phyloP scores from a whole-genome alignment of 257 asterid genomes.

The Pogostemon cablin region DNA sequence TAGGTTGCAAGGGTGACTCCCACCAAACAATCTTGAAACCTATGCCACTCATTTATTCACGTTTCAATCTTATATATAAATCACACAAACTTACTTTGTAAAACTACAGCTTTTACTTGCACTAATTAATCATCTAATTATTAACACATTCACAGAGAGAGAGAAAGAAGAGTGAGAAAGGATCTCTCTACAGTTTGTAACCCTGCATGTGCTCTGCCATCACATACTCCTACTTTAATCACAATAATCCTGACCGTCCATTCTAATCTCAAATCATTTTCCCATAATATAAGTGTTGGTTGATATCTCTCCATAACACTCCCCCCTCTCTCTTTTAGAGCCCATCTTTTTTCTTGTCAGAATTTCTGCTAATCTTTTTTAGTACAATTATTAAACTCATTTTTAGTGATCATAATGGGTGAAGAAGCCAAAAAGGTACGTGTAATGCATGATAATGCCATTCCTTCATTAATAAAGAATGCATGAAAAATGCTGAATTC shows the following conservation, averaged over 20 bases:
- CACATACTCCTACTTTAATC: slow-evolving; percentile 51
- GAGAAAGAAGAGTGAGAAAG: not conserved
- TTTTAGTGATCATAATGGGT: slow-evolving; percentile 51
- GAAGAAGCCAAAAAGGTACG: slow-evolving; percentile 69
- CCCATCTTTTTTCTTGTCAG: slow-evolving; percentile 29
- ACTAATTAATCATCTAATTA: no score
- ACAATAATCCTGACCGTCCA: slow-evolving; percentile 70
- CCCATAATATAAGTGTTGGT: slow-evolving; percentile 40
- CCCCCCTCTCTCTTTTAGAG: slow-evolving; percentile 36
- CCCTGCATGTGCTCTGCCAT: slow-evolving; percentile 86
- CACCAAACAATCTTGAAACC: slow-evolving; percentile 38
- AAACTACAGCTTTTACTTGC: not conserved
- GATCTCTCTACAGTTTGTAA: slow-evolving; percentile 43
- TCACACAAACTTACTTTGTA: not conserved
- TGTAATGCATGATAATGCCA: slow-evolving; percentile 26
- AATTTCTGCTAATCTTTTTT: slow-evolving; percentile 22
- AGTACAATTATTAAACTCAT: not conserved
- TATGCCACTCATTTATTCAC: slow-evolving; percentile 22
- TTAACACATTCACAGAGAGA: not conserved
- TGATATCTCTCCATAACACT: slow-evolving; percentile 36
- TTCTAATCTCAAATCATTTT: slow-evolving; percentile 33
- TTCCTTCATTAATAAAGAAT: not conserved
- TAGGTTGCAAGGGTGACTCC: slow-evolving; percentile 37
- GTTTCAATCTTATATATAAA: not conserved
- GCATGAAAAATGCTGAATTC: not conserved